Evolutionary conservation across 2,329 filamentous ascomycete genomes (phyloP).

Genomic region (Blastomyces percursus): DNA sequence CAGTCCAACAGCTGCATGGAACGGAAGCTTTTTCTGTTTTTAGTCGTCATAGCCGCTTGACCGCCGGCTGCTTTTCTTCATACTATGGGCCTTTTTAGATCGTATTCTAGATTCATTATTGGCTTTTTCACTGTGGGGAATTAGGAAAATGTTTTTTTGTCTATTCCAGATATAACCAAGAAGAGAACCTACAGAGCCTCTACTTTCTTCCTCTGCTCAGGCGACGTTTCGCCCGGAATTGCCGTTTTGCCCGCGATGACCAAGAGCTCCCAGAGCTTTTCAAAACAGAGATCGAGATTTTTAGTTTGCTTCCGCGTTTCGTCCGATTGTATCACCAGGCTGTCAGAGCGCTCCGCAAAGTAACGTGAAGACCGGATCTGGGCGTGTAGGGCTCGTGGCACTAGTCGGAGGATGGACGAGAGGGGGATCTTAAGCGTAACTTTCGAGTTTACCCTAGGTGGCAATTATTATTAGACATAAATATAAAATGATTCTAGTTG

Average conservation of each 20-base stretch:
- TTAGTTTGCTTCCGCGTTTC: constrained; percentile 51
- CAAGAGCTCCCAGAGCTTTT: constrained; percentile 47
- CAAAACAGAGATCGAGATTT: constrained; percentile 50
- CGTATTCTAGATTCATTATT: constrained; percentile 48
- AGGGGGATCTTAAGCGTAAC: constrained; percentile 51
- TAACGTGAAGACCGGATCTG: constrained; percentile 45
- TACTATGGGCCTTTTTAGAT: constrained; percentile 50
- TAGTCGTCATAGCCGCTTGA: constrained; percentile 30
- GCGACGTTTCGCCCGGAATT: constrained; percentile 51
- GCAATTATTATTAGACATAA: not conserved
- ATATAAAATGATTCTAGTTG: not conserved
- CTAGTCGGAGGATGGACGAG: constrained; percentile 40
- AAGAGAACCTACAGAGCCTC: constrained; percentile 39
- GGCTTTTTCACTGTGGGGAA: constrained; percentile 38
- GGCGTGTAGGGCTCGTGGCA: constrained; percentile 45
- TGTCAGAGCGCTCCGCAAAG: constrained; percentile 41
- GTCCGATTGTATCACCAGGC: constrained; percentile 52
- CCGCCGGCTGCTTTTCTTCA: constrained; percentile 48
- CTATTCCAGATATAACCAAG: not conserved
- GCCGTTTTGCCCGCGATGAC: constrained; percentile 39
- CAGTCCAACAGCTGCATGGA: not conserved
- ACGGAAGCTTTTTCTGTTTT: not conserved
- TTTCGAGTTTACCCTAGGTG: constrained; percentile 52
- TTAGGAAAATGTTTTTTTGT: not conserved
- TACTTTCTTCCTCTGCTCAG: constrained; percentile 45